A percentile compares a stretch with the other conserved stretches of the same genome.
These are phyloP conservation scores for Rosa lucieae DNA, from an alignment of 306 rosid genomes.

Conservation along the genomic window DNA sequence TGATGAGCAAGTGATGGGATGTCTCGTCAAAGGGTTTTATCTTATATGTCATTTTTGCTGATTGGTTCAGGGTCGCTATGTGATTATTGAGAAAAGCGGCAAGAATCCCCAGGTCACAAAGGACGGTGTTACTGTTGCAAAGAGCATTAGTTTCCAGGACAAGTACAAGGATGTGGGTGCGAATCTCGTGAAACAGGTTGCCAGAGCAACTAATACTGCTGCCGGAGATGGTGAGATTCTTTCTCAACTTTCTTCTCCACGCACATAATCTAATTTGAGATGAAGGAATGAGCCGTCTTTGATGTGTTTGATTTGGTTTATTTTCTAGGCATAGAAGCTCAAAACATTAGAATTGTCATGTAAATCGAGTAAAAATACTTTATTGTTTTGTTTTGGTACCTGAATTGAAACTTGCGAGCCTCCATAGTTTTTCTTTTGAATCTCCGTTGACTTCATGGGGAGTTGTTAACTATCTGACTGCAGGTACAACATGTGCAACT, in stretches of 20 bases:
- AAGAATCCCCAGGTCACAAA: slow-evolving; percentile 72
- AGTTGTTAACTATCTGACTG: slow-evolving; percentile 30
- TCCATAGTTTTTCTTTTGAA: not conserved
- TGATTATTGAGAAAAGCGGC: slow-evolving; percentile 64
- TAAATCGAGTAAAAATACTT: not conserved
- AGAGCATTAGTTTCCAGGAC: slow-evolving; percentile 69
- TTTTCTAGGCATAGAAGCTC: not conserved
- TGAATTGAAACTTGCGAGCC: not conserved
- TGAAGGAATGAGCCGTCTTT: not conserved
- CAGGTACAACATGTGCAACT: slow-evolving; percentile 98
- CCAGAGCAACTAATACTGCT: slow-evolving; percentile 79
- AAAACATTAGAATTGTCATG: not conserved
- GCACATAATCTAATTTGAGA: not conserved
- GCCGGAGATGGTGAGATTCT: slow-evolving; percentile 84
- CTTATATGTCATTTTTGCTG: slow-evolving; percentile 19
- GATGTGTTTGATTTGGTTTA: not conserved
- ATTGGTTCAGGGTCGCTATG: slow-evolving; percentile 80
- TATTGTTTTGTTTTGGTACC: too few relatives aligned
- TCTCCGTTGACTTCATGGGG: slow-evolving; percentile 11
- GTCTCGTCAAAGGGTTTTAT: not conserved
- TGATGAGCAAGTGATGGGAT: not conserved
- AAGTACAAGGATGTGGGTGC: slow-evolving; percentile 84
- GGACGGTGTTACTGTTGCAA: slow-evolving; percentile 96
- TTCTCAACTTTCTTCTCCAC: not conserved
- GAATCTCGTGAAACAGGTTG: slow-evolving; percentile 85